Evolutionary conservation across 805 yeast species (phyloP).

Genomic region (Nakazawaea wyomingensis): DNA sequence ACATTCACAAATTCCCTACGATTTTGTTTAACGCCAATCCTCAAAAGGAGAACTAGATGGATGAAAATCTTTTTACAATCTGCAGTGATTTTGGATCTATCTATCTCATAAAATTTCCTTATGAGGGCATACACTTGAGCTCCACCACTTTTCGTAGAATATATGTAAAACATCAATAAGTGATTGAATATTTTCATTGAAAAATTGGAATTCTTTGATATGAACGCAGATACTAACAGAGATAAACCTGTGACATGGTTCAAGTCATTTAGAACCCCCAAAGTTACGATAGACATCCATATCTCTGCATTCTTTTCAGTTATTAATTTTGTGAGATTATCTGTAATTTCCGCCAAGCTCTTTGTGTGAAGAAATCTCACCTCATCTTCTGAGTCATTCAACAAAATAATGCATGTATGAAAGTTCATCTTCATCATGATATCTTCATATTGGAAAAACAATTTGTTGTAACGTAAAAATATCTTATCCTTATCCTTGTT

Average conservation of each 20-base stretch:
- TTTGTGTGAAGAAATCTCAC: conserved; percentile 3
- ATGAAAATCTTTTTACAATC: conserved; percentile 21
- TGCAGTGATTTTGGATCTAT: conserved; percentile 6
- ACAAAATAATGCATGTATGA: conserved; percentile 2
- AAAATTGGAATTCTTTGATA: conserved; percentile 19
- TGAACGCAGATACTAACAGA: conserved; percentile 11
- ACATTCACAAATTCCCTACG: conserved; percentile 24
- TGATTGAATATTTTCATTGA: conserved; percentile 24
- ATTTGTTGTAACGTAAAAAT: neutral
- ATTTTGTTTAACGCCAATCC: conserved; percentile 34
- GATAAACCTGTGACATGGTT: conserved; percentile 5
- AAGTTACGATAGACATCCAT: conserved; percentile 3
- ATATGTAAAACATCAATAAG: conserved; percentile 24
- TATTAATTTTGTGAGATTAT: neutral
- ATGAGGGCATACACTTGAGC: conserved; percentile 17
- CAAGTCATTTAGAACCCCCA: conserved; percentile 7
- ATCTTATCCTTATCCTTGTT: neutral
- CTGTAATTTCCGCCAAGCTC: neutral
- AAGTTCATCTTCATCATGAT: conserved; percentile 2
- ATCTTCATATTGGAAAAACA: conserved; percentile 1
- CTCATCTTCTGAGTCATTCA: neutral
- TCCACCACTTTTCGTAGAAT: conserved; percentile 16
- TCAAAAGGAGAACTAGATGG: conserved; percentile 28
- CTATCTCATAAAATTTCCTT: conserved; percentile 18
- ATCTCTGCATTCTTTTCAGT: neutral